These are phyloP conservation scores for Porphyridium purpureum DNA, from an alignment of 23 red algal species.

Conservation along the genomic window DNA sequence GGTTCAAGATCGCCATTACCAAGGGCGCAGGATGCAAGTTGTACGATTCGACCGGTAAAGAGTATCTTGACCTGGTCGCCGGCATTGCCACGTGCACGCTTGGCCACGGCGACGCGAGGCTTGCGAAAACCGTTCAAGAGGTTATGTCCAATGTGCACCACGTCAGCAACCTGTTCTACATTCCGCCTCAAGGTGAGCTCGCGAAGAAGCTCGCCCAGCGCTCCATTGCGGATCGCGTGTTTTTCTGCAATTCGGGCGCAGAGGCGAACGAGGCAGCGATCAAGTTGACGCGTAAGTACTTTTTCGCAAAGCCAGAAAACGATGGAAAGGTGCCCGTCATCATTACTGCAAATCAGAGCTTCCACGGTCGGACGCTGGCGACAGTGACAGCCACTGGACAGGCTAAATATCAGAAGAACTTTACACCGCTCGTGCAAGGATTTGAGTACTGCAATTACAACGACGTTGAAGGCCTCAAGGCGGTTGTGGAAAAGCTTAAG, in stretches of 20 bases:
- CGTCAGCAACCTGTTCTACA: conserved; percentile 89
- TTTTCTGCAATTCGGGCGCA: conserved; percentile 97
- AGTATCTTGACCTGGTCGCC: conserved; percentile 74
- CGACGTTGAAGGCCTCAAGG: conserved; percentile 29
- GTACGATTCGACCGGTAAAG: conserved; percentile 36
- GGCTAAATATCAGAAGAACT: conserved; percentile 84
- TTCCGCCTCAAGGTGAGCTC: conserved; percentile 51
- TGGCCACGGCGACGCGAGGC: conserved; percentile 61
- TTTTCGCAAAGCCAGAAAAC: conserved; percentile 17
- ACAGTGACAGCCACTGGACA: conserved; percentile 87
- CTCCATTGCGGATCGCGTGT: conserved; percentile 77
- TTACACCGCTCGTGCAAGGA: conserved; percentile 62
- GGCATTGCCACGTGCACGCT: conserved; percentile 93
- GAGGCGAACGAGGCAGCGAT: conserved; percentile 98
- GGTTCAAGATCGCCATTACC: conserved; percentile 45
- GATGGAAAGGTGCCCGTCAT: conserved; percentile 39
- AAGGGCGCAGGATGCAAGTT: conserved; percentile 39
- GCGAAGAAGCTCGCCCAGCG: conserved; percentile 63
- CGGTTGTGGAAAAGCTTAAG: conserved; percentile 8
- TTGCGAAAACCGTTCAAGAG: conserved; percentile 24
- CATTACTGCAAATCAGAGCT: conserved; percentile 51
- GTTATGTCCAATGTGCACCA: conserved; percentile 55
- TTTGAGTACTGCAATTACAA: conserved; percentile 85
- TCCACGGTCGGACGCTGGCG: conserved; percentile 87
- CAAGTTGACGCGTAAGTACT: conserved; percentile 80